Percentiles rank a stretch among this genome's conserved stretches.
Conservation (phyloP, 495 filamentous ascomycete species). For the Penicillium cosmopolitanum region DNA sequence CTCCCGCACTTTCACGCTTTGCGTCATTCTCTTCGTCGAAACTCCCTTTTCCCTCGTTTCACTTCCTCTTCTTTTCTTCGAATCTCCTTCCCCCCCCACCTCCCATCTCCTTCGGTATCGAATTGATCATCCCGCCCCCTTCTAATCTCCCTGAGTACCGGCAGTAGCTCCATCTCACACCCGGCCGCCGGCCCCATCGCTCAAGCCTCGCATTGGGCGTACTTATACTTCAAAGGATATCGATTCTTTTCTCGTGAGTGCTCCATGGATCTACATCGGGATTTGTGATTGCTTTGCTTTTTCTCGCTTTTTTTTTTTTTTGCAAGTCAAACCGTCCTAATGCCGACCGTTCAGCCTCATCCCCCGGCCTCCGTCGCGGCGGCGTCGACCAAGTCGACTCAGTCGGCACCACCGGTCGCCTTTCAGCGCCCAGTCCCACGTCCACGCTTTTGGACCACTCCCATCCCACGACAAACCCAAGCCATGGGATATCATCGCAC, state of each 20-base stretch:
- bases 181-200: slow-evolving; percentile 4
- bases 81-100: not conserved
- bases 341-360: not conserved
- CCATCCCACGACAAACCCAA: slow-evolving; percentile 1
- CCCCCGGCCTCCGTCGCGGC: not conserved
- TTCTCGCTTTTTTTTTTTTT: not conserved
- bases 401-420: not conserved
- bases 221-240: slow-evolving; percentile 5
- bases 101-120: not conserved
- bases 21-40: not conserved
- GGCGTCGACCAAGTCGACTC: slow-evolving; percentile 3
- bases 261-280: slow-evolving; percentile 2
- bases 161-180: slow-evolving; percentile 3
- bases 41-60: not conserved
- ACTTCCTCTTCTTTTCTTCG: slow-evolving; percentile 2
- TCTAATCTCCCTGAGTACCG: slow-evolving; percentile 3
- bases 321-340: not conserved
- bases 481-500: slow-evolving; percentile 19
- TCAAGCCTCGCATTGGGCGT: not conserved
- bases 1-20: not conserved
- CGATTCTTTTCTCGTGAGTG: not conserved
- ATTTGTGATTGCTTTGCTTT: not conserved
- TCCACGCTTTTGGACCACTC: slow-evolving; percentile 3
- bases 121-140: slow-evolving; percentile 4
- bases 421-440: slow-evolving; percentile 7